These are phyloP conservation scores for Apiotrichum siamense DNA, from an alignment of 1,284 basidiomycete genomes.

Conservation along the genomic window DNA sequence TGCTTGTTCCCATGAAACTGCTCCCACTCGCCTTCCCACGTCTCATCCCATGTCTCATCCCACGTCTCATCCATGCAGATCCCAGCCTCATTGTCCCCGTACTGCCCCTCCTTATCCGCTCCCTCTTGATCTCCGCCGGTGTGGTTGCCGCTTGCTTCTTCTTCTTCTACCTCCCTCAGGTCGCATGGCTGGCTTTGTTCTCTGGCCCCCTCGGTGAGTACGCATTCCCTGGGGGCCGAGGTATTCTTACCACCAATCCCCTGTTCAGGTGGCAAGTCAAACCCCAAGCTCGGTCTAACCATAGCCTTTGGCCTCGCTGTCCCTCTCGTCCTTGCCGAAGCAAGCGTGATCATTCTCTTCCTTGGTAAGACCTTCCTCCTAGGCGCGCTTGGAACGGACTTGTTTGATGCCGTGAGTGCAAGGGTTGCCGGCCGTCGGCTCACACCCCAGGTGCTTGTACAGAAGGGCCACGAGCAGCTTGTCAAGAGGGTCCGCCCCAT, in stretches of 20 bases:
- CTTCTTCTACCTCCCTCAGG: slow-evolving; percentile 64
- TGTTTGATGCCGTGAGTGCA: slow-evolving; percentile 47
- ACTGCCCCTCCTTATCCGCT: slow-evolving; percentile 42
- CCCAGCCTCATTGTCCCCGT: slow-evolving; percentile 46
- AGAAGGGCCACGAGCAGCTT: slow-evolving; percentile 44
- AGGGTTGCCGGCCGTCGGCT: neutral
- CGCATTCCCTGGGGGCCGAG: too few relatives aligned
- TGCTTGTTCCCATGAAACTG: neutral
- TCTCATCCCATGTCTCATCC: neutral
- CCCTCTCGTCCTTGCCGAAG: slow-evolving; percentile 49
- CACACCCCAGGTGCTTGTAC: slow-evolving; percentile 40
- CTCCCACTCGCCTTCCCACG: too few relatives aligned
- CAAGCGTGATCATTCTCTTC: slow-evolving; percentile 50
- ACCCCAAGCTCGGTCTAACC: slow-evolving; percentile 6
- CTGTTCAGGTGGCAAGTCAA: too few relatives aligned
- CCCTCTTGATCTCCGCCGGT: slow-evolving; percentile 39
- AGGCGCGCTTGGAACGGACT: slow-evolving; percentile 50
- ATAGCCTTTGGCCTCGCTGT: slow-evolving; percentile 48
- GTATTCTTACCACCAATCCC: too few relatives aligned
- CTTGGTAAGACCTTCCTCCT: slow-evolving; percentile 53
- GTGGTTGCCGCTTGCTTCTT: slow-evolving; percentile 54
- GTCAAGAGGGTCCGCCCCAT: slow-evolving; percentile 47
- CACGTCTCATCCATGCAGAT: slow-evolving; percentile 27
- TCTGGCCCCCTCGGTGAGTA: slow-evolving; percentile 56
- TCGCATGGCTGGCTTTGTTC: slow-evolving; percentile 59